A percentile compares a stretch with the other conserved stretches of the same genome.
These are phyloP conservation scores for Phytophthora quininea DNA, from an alignment of 352 stramenopile species.

Conservation along the genomic window DNA sequence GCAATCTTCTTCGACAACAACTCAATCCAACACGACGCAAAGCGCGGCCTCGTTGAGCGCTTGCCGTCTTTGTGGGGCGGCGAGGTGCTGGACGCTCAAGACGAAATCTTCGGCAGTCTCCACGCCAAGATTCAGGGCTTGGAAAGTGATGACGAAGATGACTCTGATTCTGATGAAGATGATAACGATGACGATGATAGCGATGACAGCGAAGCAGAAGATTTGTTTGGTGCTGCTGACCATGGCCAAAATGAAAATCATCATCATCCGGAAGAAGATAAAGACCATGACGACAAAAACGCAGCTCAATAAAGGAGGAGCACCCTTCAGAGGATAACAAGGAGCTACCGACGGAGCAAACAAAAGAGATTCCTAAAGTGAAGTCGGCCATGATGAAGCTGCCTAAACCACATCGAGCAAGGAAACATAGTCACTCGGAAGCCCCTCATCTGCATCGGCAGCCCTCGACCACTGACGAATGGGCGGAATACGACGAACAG, in stretches of 20 bases:
- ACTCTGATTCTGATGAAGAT: conserved; percentile 56
- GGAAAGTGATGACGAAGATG: conserved; percentile 56
- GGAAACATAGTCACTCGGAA: conserved; percentile 14
- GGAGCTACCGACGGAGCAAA: not conserved
- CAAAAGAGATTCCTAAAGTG: not conserved
- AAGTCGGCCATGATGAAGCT: conserved; percentile 18
- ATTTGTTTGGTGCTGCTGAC: conserved; percentile 35
- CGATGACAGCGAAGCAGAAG: conserved; percentile 40
- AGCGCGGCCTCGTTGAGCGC: conserved; percentile 72
- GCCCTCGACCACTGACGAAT: conserved; percentile 58
- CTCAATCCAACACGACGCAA: conserved; percentile 82
- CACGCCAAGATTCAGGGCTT: conserved; percentile 39
- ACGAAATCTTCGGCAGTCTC: conserved; percentile 62
- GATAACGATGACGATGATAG: conserved; percentile 45
- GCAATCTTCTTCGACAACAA: conserved; percentile 83
- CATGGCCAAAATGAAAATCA: conserved; percentile 1
- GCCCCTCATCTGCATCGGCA: conserved; percentile 19
- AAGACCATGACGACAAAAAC: conserved; percentile 17
- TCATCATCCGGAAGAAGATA: conserved; percentile 4
- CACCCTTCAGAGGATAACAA: not conserved
- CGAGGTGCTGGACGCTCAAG: conserved; percentile 63
- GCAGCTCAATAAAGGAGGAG: conserved; percentile 2
- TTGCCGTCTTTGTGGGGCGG: conserved; percentile 77
- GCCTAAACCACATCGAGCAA: conserved; percentile 18
- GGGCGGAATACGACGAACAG: conserved; percentile 67